Evolutionary conservation across 192 early-diverging fungal genomes (phyloP).

Genomic region (Coemansia sp.): DNA sequence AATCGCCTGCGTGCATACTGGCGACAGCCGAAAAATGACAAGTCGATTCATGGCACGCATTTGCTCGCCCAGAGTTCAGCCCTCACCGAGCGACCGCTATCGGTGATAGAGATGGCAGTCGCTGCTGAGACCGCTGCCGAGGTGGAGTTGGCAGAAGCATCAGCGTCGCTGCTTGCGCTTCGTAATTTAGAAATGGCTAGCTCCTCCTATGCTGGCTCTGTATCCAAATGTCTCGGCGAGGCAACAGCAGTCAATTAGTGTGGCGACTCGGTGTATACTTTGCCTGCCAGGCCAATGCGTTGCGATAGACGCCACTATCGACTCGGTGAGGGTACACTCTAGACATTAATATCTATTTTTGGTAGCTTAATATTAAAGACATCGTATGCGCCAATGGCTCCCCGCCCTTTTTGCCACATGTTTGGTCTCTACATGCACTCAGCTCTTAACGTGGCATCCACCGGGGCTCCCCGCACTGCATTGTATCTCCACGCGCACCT

Average conservation of each 20-base stretch:
- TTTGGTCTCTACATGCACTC: neutral
- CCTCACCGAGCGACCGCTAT: neutral
- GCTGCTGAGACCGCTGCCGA: slow-evolving; percentile 38
- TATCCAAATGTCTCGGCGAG: neutral
- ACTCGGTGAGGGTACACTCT: neutral
- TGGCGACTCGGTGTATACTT: neutral
- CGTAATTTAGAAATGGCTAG: slow-evolving; percentile 1
- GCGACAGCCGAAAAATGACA: neutral
- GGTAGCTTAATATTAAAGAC: neutral
- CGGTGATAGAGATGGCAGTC: slow-evolving; percentile 27
- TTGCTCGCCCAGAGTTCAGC: neutral
- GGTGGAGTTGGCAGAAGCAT: slow-evolving; percentile 30
- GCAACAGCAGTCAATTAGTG: neutral
- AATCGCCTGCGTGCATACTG: slow-evolving; percentile 1
- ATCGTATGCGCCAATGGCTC: neutral
- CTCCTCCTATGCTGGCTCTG: neutral
- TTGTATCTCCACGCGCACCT: neutral
- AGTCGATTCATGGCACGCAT: neutral
- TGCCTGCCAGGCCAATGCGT: neutral
- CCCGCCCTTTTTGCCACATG: neutral
- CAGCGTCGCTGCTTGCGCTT: slow-evolving; percentile 17
- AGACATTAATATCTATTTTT: neutral
- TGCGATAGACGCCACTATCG: neutral
- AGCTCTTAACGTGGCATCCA: neutral
- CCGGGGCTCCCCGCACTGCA: neutral